Evolutionary conservation across 345 rosid species (phyloP).

Genomic region (Sisymbrium altissimum): DNA sequence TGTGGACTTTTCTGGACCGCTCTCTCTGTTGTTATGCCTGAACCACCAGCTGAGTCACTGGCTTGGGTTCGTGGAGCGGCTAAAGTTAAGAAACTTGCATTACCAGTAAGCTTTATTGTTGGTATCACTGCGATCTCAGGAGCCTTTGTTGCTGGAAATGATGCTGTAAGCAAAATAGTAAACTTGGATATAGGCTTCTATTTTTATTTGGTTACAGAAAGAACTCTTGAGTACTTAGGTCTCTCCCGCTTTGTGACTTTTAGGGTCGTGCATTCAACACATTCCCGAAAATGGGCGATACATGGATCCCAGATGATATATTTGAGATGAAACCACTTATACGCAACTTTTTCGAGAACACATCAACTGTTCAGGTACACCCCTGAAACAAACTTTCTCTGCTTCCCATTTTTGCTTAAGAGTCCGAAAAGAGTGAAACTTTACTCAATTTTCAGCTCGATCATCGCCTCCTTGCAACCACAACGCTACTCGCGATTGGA

Average conservation of each 20-base stretch:
- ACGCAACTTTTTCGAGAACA: conserved; percentile 91
- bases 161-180: conserved; percentile 57
- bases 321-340: conserved; percentile 76
- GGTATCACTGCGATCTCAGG: conserved; percentile 90
- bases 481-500: conserved; percentile 53
- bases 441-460: conserved; percentile 50
- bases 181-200: neutral
- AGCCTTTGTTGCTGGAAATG: conserved; percentile 97
- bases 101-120: conserved; percentile 78
- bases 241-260: conserved; percentile 1
- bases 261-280: conserved; percentile 90
- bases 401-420: neutral
- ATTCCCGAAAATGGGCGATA: conserved; percentile 91
- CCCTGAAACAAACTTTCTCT: neutral
- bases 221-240: neutral
- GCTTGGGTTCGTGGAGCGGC: conserved; percentile 84
- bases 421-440: neutral
- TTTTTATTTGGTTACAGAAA: neutral
- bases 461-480: conserved; percentile 86
- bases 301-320: conserved; percentile 82
- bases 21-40: conserved; percentile 88
- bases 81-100: conserved; percentile 74
- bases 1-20: conserved; percentile 94
- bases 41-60: conserved; percentile 86
- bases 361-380: conserved; percentile 80